phyloP scores from a whole-genome alignment of 768 basidiomycete genomes.

The Suillus subalutaceus region DNA sequence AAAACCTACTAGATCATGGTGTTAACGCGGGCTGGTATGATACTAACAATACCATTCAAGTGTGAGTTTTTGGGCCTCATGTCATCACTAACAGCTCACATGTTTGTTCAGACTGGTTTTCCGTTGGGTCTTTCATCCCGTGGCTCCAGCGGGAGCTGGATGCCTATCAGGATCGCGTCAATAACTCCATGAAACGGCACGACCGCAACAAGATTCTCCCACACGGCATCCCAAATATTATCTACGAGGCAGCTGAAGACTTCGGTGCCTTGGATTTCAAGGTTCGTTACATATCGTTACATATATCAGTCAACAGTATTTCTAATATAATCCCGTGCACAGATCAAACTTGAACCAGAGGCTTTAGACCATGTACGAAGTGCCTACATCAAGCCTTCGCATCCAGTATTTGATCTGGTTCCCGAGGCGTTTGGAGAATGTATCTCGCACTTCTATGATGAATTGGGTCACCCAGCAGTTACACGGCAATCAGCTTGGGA shows the following conservation, averaged over 20 bases:
- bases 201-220: slow-evolving; percentile 30
- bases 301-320: neutral
- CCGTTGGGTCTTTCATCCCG: slow-evolving; percentile 35
- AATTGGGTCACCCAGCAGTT: slow-evolving; percentile 29
- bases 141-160: slow-evolving; percentile 15
- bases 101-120: slow-evolving; percentile 31
- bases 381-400: slow-evolving; percentile 35
- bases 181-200: slow-evolving; percentile 2
- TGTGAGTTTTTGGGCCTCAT: slow-evolving; percentile 17
- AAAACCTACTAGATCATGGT: slow-evolving; percentile 36
- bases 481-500: slow-evolving; percentile 26
- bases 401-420: slow-evolving; percentile 39
- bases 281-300: slow-evolving; percentile 23
- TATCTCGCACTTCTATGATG: slow-evolving; percentile 19
- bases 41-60: slow-evolving; percentile 25
- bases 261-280: slow-evolving; percentile 37
- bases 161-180: slow-evolving; percentile 3
- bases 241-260: slow-evolving; percentile 30
- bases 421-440: slow-evolving; percentile 32
- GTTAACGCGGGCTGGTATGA: slow-evolving; percentile 34
- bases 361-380: slow-evolving; percentile 22
- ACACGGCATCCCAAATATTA: slow-evolving; percentile 41
- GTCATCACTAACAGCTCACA: slow-evolving; percentile 21
- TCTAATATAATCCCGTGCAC: neutral
- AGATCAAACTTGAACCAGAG: slow-evolving; percentile 23